Evolutionary conservation across 2,329 filamentous ascomycete species (phyloP).

Genomic region (Fusarium drepaniforme): DNA sequence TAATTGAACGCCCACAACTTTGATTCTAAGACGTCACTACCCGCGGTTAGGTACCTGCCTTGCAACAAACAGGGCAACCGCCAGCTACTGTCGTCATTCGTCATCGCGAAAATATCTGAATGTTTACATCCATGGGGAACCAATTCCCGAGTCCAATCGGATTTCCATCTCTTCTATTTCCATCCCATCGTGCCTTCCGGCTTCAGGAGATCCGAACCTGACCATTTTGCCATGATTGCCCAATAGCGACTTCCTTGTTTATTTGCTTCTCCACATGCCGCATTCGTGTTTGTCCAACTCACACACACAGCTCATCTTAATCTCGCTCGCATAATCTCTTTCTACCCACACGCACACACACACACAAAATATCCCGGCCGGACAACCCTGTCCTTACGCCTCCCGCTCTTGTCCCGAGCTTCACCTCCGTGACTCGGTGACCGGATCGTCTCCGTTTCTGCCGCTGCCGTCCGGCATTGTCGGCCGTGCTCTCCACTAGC

Average conservation of each 20-base stretch:
- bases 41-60: slow-evolving; percentile 1
- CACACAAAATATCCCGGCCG: neutral
- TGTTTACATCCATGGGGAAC: neutral
- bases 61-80: neutral
- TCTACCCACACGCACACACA: slow-evolving; percentile 11
- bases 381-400: neutral
- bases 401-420: slow-evolving; percentile 12
- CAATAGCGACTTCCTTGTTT: neutral
- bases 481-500: slow-evolving; percentile 29
- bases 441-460: slow-evolving; percentile 2
- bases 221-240: slow-evolving; percentile 4
- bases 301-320: slow-evolving; percentile 23
- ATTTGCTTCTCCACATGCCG: slow-evolving; percentile 38
- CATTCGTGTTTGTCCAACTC: slow-evolving; percentile 39
- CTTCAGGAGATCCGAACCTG: slow-evolving; percentile 13
- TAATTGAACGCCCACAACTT: slow-evolving; percentile 14
- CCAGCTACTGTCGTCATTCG: slow-evolving; percentile 7
- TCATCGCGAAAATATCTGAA: neutral
- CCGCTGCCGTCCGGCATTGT: slow-evolving; percentile 9
- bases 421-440: slow-evolving; percentile 21
- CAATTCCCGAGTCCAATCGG: neutral
- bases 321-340: slow-evolving; percentile 14
- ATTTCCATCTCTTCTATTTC: neutral
- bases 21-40: slow-evolving; percentile 28
- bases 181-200: neutral